These are phyloP conservation scores for Erodium maritimum DNA, from an alignment of 345 rosid species.

Conservation along the genomic window DNA sequence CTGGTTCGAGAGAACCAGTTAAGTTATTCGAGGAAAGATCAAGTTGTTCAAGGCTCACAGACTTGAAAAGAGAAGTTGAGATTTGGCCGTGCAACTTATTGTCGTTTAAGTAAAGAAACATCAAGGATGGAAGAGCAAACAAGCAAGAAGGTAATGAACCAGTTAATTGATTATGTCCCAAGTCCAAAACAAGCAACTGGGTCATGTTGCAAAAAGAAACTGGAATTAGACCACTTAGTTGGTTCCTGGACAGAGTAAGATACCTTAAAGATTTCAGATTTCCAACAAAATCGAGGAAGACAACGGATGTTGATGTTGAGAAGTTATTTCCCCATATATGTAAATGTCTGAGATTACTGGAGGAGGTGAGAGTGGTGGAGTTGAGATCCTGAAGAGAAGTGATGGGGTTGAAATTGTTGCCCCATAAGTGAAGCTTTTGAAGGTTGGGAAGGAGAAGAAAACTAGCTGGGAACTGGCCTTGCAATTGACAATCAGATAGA, in stretches of 20 bases:
- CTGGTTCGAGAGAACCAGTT: neutral
- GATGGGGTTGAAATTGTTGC: no score
- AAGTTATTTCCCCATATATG: no score
- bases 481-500: neutral
- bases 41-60: neutral
- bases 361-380: neutral
- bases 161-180: neutral
- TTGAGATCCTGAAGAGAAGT: neutral
- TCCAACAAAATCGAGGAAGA: neutral
- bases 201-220: neutral
- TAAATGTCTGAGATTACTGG: neutral
- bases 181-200: neutral
- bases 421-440: no score
- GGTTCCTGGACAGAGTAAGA: neutral
- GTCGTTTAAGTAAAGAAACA: neutral
- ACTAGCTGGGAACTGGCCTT: no score
- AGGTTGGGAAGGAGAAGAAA: no score
- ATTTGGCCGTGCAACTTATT: constrained; percentile 8
- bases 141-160: neutral
- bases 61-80: constrained; percentile 6
- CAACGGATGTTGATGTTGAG: neutral
- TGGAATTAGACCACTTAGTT: neutral
- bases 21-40: neutral
- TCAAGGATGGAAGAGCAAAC: neutral
- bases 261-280: neutral